Base-by-base conservation (phyloP, 345 rosid species). In the Moricandia arvensis region DNA sequence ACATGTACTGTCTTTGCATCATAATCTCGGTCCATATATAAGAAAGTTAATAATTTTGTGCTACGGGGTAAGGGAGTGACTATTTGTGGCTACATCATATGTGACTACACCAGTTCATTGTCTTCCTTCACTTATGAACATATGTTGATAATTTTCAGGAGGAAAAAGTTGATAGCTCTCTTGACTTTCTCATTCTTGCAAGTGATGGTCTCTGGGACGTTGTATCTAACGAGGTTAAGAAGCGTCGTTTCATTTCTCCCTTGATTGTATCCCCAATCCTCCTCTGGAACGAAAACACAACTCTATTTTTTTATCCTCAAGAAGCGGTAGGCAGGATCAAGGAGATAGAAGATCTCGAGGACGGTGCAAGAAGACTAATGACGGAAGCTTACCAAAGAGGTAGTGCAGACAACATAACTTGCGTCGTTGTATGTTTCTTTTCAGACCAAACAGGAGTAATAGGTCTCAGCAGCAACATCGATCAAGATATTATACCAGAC, bases 141-240 rank as follows among this genome's bases (percentile, higher is more conserved):
- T 31, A 11, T 16, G 13, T 1, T 64, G 43, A 71, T 13, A 83
- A 68, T 29, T 80, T 84, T 83, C 87, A 95, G 99, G 99, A 95
- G 85, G 98, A 87, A 76, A 87, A 87, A 63, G 77, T 95, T 18
- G 98, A 95, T 82, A 83, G 86, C 87, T 87, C 98, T 18, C 98
- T 92, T 0, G 99, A 95, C 84, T 95, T 95, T 80, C 99, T 95
- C 72, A 92, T 95, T 69, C 97, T 95, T 81, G 99, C 99, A 8
- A 95, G 99, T 77, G 99, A 95, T 85, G 99, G 99, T 76, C 81
- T 92, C 26, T 95, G 99, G 98, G 99, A 95, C 67, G 99, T 95
- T 75, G 98, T 95, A 66, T 77, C 97, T 45, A 95, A 95, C 61
- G 97, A 95, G 93, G 99, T 21, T 21, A 77, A 8, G 68, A 18